A percentile compares a stretch with the other conserved stretches of the same genome.
These are phyloP conservation scores for Lentinula guzmanii DNA, from an alignment of 768 basidiomycete species.

Conservation along the genomic window DNA sequence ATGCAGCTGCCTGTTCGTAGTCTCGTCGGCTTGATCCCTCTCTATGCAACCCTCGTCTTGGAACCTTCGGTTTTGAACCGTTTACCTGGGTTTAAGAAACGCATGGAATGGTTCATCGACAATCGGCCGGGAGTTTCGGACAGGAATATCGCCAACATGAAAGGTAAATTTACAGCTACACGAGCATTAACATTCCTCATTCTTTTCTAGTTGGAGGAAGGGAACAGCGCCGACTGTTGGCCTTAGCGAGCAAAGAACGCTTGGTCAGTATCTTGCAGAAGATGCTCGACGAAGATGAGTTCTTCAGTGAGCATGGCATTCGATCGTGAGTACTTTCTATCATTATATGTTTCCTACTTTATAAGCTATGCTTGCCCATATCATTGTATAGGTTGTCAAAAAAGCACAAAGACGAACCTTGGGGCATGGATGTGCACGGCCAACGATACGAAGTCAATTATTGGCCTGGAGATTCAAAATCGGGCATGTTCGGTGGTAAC, in stretches of 20 bases:
- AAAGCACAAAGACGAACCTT: conserved; percentile 85
- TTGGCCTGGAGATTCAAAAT: conserved; percentile 97
- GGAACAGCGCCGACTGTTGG: conserved; percentile 83
- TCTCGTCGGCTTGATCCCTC: conserved; percentile 95
- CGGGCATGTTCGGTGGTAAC: conserved; percentile 98
- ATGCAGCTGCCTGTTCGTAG: conserved; percentile 93
- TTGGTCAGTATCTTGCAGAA: conserved; percentile 84
- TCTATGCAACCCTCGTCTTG: conserved; percentile 91
- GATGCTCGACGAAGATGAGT: conserved; percentile 97
- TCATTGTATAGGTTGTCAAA: conserved; percentile 54
- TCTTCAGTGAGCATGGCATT: conserved; percentile 92
- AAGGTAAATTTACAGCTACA: conserved; percentile 37
- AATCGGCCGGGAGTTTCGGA: conserved; percentile 83
- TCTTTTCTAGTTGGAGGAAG: conserved; percentile 46
- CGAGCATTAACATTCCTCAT: not conserved
- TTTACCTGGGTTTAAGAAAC: conserved; percentile 97
- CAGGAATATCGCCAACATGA: conserved; percentile 96
- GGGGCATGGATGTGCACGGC: conserved; percentile 92
- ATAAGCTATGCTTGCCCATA: conserved; percentile 28
- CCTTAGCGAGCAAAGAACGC: conserved; percentile 88
- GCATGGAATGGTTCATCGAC: conserved; percentile 98
- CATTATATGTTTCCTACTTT: not conserved
- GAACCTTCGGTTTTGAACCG: conserved; percentile 86
- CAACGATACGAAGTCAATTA: conserved; percentile 89
- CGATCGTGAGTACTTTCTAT: conserved; percentile 64